Conservation (phyloP, 2,329 filamentous ascomycete species). For the Sporothrix mexicana region DNA sequence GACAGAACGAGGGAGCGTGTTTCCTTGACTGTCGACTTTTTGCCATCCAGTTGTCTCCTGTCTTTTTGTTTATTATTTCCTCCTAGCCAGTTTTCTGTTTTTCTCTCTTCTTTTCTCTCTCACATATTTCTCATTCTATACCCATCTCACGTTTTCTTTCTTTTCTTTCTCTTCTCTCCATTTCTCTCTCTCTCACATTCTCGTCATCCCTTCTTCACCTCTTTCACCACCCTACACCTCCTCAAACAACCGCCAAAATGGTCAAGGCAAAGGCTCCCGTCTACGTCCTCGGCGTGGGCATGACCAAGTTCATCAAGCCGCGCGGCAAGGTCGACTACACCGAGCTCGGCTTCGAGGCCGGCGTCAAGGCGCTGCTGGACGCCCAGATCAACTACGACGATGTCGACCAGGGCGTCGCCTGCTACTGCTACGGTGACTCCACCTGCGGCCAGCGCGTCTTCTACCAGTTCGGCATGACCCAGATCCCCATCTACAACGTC, state of each 20-base stretch:
- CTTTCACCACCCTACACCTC: not conserved
- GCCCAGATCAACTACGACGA: constrained; percentile 96
- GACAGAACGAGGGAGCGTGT: too few relatives aligned
- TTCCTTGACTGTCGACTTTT: not conserved
- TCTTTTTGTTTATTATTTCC: constrained; percentile 22
- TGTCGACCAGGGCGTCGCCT: constrained; percentile 92
- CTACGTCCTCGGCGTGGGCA: constrained; percentile 96
- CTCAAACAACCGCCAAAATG: constrained; percentile 47
- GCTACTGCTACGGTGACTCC: constrained; percentile 96
- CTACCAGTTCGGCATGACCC: constrained; percentile 98
- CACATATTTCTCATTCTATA: not conserved
- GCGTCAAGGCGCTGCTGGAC: constrained; percentile 82
- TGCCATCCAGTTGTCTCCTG: not conserved
- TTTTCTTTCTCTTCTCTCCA: not conserved
- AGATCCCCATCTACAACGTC: constrained; percentile 95
- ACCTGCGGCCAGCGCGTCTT: constrained; percentile 96
- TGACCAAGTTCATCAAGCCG: constrained; percentile 99
- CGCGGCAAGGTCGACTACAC: constrained; percentile 93
- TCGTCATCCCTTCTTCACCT: not conserved
- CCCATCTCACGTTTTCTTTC: not conserved
- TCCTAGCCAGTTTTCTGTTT: not conserved
- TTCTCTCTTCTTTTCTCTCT: not conserved
- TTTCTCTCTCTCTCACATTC: not conserved
- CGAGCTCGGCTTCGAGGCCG: constrained; percentile 90
- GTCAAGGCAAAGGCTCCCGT: constrained; percentile 58